phyloP scores from a whole-genome alignment of 2,329 filamentous ascomycete species.

The Epicoccum nigrum region DNA sequence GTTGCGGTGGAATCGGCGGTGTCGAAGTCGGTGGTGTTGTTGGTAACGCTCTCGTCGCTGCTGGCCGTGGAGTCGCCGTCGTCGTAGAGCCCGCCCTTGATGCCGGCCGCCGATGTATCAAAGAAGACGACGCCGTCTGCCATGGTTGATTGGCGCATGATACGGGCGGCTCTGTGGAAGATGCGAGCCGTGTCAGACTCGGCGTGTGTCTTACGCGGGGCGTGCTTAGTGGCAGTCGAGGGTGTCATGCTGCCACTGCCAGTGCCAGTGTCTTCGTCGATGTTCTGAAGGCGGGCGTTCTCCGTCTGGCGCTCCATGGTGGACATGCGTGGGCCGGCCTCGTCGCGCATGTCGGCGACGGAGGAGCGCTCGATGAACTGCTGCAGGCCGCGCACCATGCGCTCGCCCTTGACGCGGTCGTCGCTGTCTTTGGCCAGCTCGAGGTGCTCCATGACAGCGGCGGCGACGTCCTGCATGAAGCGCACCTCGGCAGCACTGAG shows the following conservation, averaged over 20 bases:
- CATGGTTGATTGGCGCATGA: conserved; percentile 42
- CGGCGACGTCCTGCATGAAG: conserved; percentile 41
- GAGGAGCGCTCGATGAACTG: conserved; percentile 43
- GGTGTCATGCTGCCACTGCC: conserved; percentile 7
- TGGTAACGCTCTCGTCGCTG: conserved; percentile 38
- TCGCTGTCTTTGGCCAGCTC: conserved; percentile 38
- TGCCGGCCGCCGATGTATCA: conserved; percentile 40
- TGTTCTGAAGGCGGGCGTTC: conserved; percentile 37
- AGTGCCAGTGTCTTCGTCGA: conserved; percentile 30
- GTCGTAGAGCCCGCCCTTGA: conserved; percentile 33
- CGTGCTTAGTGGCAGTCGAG: conserved; percentile 18
- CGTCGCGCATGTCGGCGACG: conserved; percentile 27
- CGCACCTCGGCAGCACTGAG: conserved; percentile 33
- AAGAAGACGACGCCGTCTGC: conserved; percentile 47
- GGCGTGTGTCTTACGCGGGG: conserved; percentile 30
- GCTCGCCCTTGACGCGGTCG: conserved; percentile 35
- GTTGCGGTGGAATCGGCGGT: conserved; percentile 34
- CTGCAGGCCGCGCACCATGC: conserved; percentile 44
- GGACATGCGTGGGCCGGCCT: conserved; percentile 22
- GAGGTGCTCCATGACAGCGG: conserved; percentile 41
- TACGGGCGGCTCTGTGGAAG: conserved; percentile 44
- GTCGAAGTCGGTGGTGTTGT: conserved; percentile 40
- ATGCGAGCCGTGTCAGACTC: conserved; percentile 36
- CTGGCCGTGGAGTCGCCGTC: conserved; percentile 22
- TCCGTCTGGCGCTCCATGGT: conserved; percentile 44